Conservation (phyloP, 192 early-diverging fungal genomes). For the Coemansia reversa region DNA sequence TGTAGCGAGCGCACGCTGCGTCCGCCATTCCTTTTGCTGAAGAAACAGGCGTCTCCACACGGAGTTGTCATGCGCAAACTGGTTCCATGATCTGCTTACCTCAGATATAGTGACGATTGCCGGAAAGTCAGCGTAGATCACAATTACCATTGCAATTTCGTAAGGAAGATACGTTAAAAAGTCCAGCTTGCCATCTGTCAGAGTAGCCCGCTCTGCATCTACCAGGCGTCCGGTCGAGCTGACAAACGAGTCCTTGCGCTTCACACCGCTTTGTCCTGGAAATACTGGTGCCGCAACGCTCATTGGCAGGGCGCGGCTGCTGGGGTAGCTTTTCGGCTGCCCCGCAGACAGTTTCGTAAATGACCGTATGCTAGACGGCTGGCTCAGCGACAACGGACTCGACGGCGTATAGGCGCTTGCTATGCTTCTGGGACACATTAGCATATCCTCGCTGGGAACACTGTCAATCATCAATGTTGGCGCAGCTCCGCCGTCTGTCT, state of each 20-base stretch:
- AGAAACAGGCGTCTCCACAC: constrained; percentile 70
- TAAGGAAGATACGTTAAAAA: constrained; percentile 66
- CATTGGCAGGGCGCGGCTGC: constrained; percentile 2
- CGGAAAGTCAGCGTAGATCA: constrained; percentile 63
- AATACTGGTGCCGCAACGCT: background rate
- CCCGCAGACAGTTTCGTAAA: constrained; percentile 17
- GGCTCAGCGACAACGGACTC: constrained; percentile 30
- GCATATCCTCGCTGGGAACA: background rate
- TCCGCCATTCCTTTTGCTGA: constrained; percentile 57
- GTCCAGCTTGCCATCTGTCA: constrained; percentile 46
- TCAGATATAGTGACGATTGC: constrained; percentile 60
- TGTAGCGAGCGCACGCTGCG: constrained; percentile 32
- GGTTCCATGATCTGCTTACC: constrained; percentile 69
- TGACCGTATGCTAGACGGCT: constrained; percentile 26
- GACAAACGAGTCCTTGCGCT: constrained; percentile 52
- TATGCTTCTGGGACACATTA: constrained; percentile 21
- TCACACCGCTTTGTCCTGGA: constrained; percentile 18
- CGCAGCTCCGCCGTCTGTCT: background rate
- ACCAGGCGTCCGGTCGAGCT: constrained; percentile 17
- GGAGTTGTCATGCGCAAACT: constrained; percentile 65
- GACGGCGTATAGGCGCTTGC: constrained; percentile 36
- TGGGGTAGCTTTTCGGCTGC: constrained; percentile 1
- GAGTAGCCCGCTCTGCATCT: background rate
- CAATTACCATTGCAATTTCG: constrained; percentile 70
- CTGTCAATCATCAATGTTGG: constrained; percentile 2